Conservation (phyloP, 2,329 filamentous ascomycete genomes). For the Macroventuria anomochaeta region DNA sequence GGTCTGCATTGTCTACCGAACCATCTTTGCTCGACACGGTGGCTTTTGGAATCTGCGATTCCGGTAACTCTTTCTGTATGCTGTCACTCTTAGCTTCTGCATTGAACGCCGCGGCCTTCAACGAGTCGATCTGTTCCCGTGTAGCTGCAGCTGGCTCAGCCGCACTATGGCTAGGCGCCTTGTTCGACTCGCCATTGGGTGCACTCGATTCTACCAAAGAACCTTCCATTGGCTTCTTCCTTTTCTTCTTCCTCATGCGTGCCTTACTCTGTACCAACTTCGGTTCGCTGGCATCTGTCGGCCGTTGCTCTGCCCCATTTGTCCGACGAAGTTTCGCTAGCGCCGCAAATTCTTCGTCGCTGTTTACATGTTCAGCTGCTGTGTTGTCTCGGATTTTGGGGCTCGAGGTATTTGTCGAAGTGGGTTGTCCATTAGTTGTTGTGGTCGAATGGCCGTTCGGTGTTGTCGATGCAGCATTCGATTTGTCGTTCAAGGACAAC, state of each 20-base stretch:
- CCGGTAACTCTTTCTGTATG: not conserved
- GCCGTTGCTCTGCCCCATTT: not conserved
- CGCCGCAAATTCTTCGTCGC: constrained; percentile 3
- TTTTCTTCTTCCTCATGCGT: constrained; percentile 44
- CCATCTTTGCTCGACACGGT: not conserved
- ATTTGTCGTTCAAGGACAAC: constrained; percentile 25
- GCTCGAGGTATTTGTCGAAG: constrained; percentile 9
- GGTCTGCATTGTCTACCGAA: not conserved
- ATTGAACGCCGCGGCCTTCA: not conserved
- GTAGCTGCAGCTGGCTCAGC: not conserved
- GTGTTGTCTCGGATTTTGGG: not conserved
- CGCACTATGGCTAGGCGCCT: not conserved
- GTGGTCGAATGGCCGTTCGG: not conserved
- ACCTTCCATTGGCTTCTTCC: constrained; percentile 31
- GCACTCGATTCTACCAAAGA: not conserved
- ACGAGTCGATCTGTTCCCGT: not conserved
- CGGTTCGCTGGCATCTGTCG: constrained; percentile 17
- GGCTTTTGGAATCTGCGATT: not conserved
- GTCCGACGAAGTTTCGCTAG: not conserved
- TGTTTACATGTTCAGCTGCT: not conserved
- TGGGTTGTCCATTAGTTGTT: not conserved
- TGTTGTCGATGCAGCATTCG: not conserved
- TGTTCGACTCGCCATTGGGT: not conserved
- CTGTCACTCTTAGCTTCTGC: not conserved
- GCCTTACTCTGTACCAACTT: constrained; percentile 46